Percentiles rank a stretch among this genome's conserved stretches.
phyloP scores from a whole-genome alignment of 805 yeast species.

The Millerozyma acaciae region DNA sequence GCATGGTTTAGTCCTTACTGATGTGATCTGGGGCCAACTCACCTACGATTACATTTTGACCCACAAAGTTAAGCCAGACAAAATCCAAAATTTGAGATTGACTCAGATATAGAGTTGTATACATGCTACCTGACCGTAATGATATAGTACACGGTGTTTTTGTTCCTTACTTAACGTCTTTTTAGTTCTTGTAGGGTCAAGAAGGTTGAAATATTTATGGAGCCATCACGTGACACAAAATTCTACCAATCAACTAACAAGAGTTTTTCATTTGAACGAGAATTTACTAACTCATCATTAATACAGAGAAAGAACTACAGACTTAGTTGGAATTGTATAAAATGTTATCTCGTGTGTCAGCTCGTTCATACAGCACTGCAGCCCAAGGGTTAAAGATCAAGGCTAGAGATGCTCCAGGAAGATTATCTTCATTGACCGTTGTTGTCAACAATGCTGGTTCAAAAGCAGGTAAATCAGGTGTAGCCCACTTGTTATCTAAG shows the following conservation, averaged over 20 bases:
- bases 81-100: conserved; percentile 10
- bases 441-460: conserved; percentile 83
- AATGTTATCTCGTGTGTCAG: conserved; percentile 41
- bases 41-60: conserved; percentile 54
- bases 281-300: conserved; percentile 2
- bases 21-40: conserved; percentile 77
- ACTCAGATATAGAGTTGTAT: conserved; percentile 13
- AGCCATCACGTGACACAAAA: conserved; percentile 4
- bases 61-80: conserved; percentile 32
- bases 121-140: too few relatives aligned
- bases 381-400: conserved; percentile 43
- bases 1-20: conserved; percentile 63
- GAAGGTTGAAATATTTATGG: too few relatives aligned
- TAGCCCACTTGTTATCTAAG: conserved; percentile 79
- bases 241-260: conserved; percentile 14
- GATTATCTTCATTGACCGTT: conserved; percentile 72
- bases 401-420: conserved; percentile 58
- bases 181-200: too few relatives aligned
- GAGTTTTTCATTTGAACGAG: conserved; percentile 12
- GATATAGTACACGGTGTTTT: too few relatives aligned
- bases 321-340: neutral
- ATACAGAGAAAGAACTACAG: conserved; percentile 5
- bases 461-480: conserved; percentile 69
- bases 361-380: conserved; percentile 42
- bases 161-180: too few relatives aligned